These are phyloP conservation scores for Clavispora carvajalis DNA, from an alignment of 805 yeast species.

Conservation along the genomic window DNA sequence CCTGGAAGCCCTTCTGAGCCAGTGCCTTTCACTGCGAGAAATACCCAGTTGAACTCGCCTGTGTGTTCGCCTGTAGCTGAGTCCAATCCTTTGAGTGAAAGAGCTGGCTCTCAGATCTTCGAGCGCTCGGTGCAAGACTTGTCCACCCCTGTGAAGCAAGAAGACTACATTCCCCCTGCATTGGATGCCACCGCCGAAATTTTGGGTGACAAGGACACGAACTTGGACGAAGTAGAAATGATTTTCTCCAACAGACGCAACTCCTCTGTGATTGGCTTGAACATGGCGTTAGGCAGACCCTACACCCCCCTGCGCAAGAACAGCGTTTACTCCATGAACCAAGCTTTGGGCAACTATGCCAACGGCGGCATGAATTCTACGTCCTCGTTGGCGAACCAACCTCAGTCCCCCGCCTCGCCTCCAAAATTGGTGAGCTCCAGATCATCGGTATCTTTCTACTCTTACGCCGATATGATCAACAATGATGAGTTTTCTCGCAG, in stretches of 20 bases:
- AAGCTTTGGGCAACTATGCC: conserved; percentile 7
- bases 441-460: conserved; percentile 50
- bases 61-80: conserved; percentile 11
- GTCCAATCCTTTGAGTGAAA: conserved; percentile 11
- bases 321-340: conserved; percentile 15
- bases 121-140: conserved; percentile 39
- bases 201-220: conserved; percentile 52
- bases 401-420: conserved; percentile 33
- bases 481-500: conserved; percentile 63
- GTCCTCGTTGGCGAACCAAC: conserved; percentile 11
- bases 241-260: conserved; percentile 55
- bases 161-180: conserved; percentile 76
- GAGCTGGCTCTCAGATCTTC: conserved; percentile 28
- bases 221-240: conserved; percentile 67
- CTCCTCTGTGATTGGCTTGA: conserved; percentile 45
- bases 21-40: conserved; percentile 1
- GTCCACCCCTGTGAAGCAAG: conserved; percentile 30
- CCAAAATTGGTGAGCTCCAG: conserved; percentile 32
- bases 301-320: conserved; percentile 37
- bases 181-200: conserved; percentile 71
- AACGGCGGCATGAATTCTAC: conserved; percentile 6
- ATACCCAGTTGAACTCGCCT: conserved; percentile 11
- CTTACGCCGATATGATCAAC: conserved; percentile 74
- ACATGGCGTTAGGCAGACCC: conserved; percentile 45
- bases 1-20: conserved; percentile 1